Evolutionary conservation across 208 protist species (phyloP).

Genomic region (Kentomonas sorsogonicus): DNA sequence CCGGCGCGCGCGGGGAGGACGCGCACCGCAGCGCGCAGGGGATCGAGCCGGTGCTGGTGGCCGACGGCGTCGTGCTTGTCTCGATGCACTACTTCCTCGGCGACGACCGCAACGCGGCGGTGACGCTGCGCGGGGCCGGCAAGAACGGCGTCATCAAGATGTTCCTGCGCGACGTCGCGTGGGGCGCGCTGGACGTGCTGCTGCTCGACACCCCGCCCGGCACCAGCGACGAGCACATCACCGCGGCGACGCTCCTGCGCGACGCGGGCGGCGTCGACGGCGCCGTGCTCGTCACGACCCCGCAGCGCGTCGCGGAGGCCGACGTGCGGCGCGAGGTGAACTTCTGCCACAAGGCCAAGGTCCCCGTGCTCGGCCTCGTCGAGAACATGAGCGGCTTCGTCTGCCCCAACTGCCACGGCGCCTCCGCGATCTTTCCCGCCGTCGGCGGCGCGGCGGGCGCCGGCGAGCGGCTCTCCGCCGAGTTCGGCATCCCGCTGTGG

Average conservation of each 20-base stretch:
- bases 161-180: constrained; percentile 98
- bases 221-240: constrained; percentile 99
- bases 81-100: constrained; percentile 98
- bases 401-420: constrained; percentile 91
- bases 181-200: constrained; percentile 97
- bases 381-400: constrained; percentile 99
- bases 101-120: constrained; percentile 94
- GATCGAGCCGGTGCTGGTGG: constrained; percentile 94
- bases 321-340: constrained; percentile 98
- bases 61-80: constrained; percentile 96
- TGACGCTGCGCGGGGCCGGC: constrained; percentile 97
- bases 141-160: constrained; percentile 99
- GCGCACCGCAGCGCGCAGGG: constrained; percentile 89
- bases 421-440: constrained; percentile 91
- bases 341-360: constrained; percentile 97
- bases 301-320: constrained; percentile 96
- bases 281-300: constrained; percentile 96
- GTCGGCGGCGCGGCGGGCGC: constrained; percentile 40
- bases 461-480: constrained; percentile 62
- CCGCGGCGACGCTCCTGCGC: constrained; percentile 90
- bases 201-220: constrained; percentile 99
- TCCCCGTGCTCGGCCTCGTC: constrained; percentile 97
- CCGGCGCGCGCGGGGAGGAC: constrained; percentile 83
- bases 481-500: constrained; percentile 83
- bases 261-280: constrained; percentile 77